A percentile compares a stretch with the other conserved stretches of the same genome.
phyloP scores from a whole-genome alignment of 805 yeast species.

The Phaffomyces antillensis region DNA sequence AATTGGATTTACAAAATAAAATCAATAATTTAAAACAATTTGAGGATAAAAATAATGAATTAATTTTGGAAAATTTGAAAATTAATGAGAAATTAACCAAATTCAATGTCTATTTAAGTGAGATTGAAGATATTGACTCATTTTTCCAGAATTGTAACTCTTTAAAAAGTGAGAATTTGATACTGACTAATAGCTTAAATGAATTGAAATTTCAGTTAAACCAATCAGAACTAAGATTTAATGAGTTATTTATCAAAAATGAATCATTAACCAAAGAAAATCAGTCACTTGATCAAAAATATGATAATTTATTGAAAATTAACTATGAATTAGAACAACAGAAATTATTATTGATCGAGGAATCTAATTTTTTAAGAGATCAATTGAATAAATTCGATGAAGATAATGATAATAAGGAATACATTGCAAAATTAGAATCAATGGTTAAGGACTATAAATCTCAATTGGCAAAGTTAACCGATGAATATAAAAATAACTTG shows the following conservation, averaged over 20 bases:
- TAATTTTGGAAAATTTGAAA: constrained; percentile 43
- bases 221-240: constrained; percentile 21
- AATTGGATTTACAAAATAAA: constrained; percentile 33
- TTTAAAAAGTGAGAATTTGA: constrained; percentile 32
- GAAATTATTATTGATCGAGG: constrained; percentile 45
- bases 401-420: constrained; percentile 17
- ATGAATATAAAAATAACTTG: constrained; percentile 32
- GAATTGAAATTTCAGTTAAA: constrained; percentile 23
- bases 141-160: constrained; percentile 33
- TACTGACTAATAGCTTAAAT: constrained; percentile 27
- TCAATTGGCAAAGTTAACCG: constrained; percentile 18
- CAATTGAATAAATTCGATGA: constrained; percentile 46
- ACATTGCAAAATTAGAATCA: constrained; percentile 20
- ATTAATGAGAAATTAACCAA: constrained; percentile 41
- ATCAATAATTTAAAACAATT: constrained; percentile 32
- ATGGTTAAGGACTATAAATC: constrained; percentile 49
- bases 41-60: constrained; percentile 38
- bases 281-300: constrained; percentile 19
- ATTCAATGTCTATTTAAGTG: constrained; percentile 36
- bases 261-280: constrained; percentile 23
- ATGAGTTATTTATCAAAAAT: constrained; percentile 34
- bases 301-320: constrained; percentile 24
- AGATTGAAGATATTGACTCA: constrained; percentile 28
- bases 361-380: constrained; percentile 48
- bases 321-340: constrained; percentile 45